Evolutionary conservation across 2,329 filamentous ascomycete genomes (phyloP), one percentile per base, ranked within the genome.

Genomic region (Aureobasidium sp.): DNA sequence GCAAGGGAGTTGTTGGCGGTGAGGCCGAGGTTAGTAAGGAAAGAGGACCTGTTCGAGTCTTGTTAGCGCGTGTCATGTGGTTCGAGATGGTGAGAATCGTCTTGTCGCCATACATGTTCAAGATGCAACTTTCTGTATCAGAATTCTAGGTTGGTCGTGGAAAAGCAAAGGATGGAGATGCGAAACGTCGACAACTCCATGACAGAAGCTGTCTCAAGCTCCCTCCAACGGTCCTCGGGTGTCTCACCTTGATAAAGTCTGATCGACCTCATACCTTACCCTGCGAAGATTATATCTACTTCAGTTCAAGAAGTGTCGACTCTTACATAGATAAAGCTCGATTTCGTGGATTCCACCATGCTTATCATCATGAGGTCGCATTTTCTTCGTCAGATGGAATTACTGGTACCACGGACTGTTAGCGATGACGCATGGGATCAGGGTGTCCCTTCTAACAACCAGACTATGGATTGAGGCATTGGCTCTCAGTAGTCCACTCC

Each of bases 21-120:
- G 36, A 71, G 65, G 64, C 70, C 70, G 50, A 72, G 68, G 59
- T 58, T 50, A 23, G 64, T 65, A 20, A 65, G 51, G 53, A 69
- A 32, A 1, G 44, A 41, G 13, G 58, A n/a, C 58, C 58, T 61
- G 47, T 39, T 48, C 26, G 10, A 29, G 17, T 9, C 15, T 27
- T 48, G 26, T 48, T 15, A 48, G 26, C 15, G 26, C 26, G 9
- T 10, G 9, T n/a, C 15, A 15, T 12, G 23, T 17, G 15, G 13
- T 7, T 3, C 7, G 8, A 8, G 46, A 4, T 15, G 3, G 2
- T 48, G 13, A 15, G 5, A 20, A 20, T 20, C 6, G 9, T 34
- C 32, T 9, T 34, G 32, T 3, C 2, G 5, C 9, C 20, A 42
- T 29, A 55, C 51, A 55, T 55, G 0, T 4, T 20, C 23, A n/a